Conservation (phyloP, 2,329 filamentous ascomycete genomes). For the Lachnum nothofagi region DNA sequence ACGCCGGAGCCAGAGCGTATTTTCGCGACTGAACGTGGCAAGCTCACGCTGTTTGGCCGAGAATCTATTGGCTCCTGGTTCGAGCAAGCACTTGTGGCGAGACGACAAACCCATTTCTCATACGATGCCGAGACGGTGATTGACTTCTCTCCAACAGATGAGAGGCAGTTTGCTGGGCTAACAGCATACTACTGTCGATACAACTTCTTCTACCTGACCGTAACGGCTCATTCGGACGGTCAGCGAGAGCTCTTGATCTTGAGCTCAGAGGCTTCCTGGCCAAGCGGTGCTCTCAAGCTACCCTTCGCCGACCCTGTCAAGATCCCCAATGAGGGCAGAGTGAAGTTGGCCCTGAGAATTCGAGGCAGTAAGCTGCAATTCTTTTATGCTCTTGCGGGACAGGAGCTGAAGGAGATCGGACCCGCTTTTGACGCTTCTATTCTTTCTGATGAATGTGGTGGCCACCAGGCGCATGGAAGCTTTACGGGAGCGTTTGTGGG, state of each 20-base stretch:
- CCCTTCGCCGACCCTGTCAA: conserved; percentile 41
- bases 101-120: conserved; percentile 54
- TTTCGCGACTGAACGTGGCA: conserved; percentile 38
- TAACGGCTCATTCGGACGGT: conserved; percentile 52
- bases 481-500: conserved; percentile 60
- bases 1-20: conserved; percentile 52
- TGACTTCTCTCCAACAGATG: conserved; percentile 50
- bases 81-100: conserved; percentile 51
- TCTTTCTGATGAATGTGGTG: conserved; percentile 58
- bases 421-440: conserved; percentile 55
- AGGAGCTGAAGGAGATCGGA: conserved; percentile 45
- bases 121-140: conserved; percentile 55
- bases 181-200: conserved; percentile 59
- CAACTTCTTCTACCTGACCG: conserved; percentile 61
- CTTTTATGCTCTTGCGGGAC: conserved; percentile 47
- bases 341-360: conserved; percentile 47
- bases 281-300: conserved; percentile 42
- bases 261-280: conserved; percentile 52
- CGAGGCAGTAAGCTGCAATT: conserved; percentile 52
- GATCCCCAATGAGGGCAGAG: conserved; percentile 51
- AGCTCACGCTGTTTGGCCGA: conserved; percentile 45
- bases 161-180: conserved; percentile 56
- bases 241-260: conserved; percentile 54
- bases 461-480: conserved; percentile 55
- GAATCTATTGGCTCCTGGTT: conserved; percentile 55